Evolutionary conservation across 176 grass and related monocot genomes (phyloP).

Genomic region (Elaeis guineensis): DNA sequence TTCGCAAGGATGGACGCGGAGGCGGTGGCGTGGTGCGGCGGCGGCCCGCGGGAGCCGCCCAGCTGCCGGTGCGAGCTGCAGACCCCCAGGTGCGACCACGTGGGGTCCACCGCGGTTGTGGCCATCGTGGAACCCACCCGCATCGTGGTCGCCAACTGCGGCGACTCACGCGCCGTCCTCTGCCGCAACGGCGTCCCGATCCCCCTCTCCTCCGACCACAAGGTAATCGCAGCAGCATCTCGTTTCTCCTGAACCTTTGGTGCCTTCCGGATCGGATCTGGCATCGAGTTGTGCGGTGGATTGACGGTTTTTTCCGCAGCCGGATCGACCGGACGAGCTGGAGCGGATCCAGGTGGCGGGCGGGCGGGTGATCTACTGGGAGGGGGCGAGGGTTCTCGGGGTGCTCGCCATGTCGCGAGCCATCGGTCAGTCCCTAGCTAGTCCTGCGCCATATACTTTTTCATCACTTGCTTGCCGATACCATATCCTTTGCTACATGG

Average conservation of each 20-base stretch:
- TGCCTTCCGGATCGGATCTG: not conserved
- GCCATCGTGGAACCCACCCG: conserved; percentile 48
- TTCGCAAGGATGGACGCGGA: conserved; percentile 77
- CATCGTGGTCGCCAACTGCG: conserved; percentile 72
- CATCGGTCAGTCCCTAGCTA: conserved; percentile 27
- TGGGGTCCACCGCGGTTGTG: conserved; percentile 81
- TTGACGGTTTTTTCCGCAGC: conserved; percentile 28
- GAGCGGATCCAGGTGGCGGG: conserved; percentile 65
- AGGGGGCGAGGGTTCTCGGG: conserved; percentile 74
- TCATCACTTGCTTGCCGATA: no score
- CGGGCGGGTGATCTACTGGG: conserved; percentile 85
- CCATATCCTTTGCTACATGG: no score
- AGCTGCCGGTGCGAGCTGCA: conserved; percentile 71
- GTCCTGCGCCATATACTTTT: no score
- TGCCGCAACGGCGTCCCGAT: conserved; percentile 46
- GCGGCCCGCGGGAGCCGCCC: not conserved
- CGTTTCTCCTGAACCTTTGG: not conserved
- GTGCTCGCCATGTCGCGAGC: conserved; percentile 92
- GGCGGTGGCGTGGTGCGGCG: conserved; percentile 23
- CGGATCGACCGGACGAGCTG: conserved; percentile 72
- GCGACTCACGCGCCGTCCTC: conserved; percentile 82
- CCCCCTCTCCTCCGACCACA: conserved; percentile 76
- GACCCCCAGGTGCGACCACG: conserved; percentile 68
- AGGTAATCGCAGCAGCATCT: conserved; percentile 27
- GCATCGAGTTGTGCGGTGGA: not conserved